phyloP scores from a whole-genome alignment of 768 basidiomycete species.

The Amanita muscaria region DNA sequence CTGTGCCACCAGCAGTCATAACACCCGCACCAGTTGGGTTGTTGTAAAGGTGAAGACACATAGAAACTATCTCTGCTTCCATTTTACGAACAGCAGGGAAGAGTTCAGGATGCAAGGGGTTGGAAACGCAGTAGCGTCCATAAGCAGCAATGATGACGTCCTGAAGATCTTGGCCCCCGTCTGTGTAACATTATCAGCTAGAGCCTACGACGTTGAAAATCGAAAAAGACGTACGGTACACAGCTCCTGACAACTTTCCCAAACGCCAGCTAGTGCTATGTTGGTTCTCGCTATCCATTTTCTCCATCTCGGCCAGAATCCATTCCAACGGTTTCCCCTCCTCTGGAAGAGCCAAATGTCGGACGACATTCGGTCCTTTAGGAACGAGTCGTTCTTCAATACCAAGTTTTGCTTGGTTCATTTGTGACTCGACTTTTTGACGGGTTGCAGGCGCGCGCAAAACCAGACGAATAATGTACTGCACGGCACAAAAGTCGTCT shows the following conservation, averaged over 20 bases:
- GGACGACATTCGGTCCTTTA: conserved; percentile 48
- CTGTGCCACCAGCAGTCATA: conserved; percentile 94
- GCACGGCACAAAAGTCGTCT: no score
- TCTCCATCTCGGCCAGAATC: conserved; percentile 72
- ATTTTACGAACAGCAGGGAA: conserved; percentile 93
- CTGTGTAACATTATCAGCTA: conserved; percentile 27
- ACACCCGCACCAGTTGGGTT: conserved; percentile 81
- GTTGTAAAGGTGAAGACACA: conserved; percentile 81
- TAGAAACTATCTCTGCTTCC: conserved; percentile 91
- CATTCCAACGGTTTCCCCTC: conserved; percentile 60
- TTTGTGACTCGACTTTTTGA: conserved; percentile 51
- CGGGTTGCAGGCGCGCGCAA: conserved; percentile 54
- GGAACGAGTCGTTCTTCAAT: conserved; percentile 66
- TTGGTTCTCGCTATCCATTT: conserved; percentile 58
- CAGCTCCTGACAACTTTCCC: conserved; percentile 77
- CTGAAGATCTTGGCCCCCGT: conserved; percentile 77
- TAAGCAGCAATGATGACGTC: conserved; percentile 76
- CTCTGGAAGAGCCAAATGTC: conserved; percentile 58
- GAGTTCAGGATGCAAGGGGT: conserved; percentile 88
- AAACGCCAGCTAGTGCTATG: conserved; percentile 45
- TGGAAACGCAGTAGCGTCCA: conserved; percentile 74
- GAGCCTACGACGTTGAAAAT: neutral
- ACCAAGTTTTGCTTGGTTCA: conserved; percentile 53
- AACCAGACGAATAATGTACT: conserved; percentile 49
- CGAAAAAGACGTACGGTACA: conserved; percentile 57